A percentile compares a stretch with the other conserved stretches of the same genome.
phyloP scores from a whole-genome alignment of 345 rosid species.

The Citrus inodora region DNA sequence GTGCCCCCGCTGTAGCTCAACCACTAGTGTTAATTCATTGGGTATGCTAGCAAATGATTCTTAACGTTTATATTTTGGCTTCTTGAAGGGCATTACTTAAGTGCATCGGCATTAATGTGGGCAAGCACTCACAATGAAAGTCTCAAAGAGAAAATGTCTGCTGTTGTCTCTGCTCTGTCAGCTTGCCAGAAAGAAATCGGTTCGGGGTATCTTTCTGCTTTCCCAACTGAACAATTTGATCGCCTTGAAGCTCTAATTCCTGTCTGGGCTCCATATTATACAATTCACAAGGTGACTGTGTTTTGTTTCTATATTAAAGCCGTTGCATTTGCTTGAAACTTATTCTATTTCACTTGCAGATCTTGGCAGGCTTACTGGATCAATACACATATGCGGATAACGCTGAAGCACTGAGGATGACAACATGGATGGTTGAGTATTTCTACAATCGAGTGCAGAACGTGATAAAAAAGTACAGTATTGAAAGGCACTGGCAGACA shows the following conservation, averaged over 20 bases:
- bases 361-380: conserved; percentile 54
- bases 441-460: conserved; percentile 46
- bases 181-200: conserved; percentile 48
- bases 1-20: no score
- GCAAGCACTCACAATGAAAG: conserved; percentile 47
- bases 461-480: conserved; percentile 27
- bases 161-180: conserved; percentile 35
- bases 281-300: conserved; percentile 44
- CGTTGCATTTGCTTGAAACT: neutral
- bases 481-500: conserved; percentile 43
- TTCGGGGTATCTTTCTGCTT: conserved; percentile 54
- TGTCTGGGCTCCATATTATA: conserved; percentile 68
- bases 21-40: neutral
- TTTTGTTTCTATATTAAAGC: neutral
- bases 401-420: conserved; percentile 39
- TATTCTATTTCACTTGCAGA: conserved; percentile 24
- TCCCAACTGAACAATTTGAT: conserved; percentile 41
- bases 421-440: conserved; percentile 48
- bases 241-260: conserved; percentile 46
- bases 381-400: conserved; percentile 40
- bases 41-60: neutral
- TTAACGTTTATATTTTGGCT: neutral
- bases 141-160: conserved; percentile 39
- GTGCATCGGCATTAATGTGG: conserved; percentile 57
- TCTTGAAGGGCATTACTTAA: conserved; percentile 54